Percentiles rank a stretch among this genome's conserved stretches.
Evolutionary conservation across 805 yeast genomes (phyloP).

Genomic region (Yamadazyma takamatsuzukensis): DNA sequence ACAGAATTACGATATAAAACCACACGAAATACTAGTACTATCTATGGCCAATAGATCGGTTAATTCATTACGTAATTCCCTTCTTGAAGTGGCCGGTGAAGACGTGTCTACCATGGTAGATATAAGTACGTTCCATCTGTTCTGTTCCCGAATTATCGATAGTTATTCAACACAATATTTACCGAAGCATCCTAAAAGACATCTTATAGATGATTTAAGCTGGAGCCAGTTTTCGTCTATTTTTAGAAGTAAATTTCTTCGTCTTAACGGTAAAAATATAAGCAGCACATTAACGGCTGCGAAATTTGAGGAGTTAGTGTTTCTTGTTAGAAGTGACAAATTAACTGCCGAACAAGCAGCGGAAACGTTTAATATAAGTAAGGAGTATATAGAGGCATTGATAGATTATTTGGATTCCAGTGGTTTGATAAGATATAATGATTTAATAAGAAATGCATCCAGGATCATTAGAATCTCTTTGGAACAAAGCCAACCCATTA

Average conservation of each 20-base stretch:
- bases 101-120: conserved; percentile 30
- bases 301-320: conserved; percentile 22
- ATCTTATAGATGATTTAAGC: conserved; percentile 51
- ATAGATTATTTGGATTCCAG: conserved; percentile 25
- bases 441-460: conserved; percentile 30
- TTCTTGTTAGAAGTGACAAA: conserved; percentile 19
- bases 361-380: conserved; percentile 18
- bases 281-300: conserved; percentile 21
- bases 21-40: conserved; percentile 56
- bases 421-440: conserved; percentile 34
- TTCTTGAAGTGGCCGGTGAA: conserved; percentile 29
- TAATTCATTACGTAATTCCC: conserved; percentile 36
- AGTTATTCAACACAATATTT: conserved; percentile 23
- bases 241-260: conserved; percentile 34
- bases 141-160: conserved; percentile 49
- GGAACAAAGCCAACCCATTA: conserved; percentile 3
- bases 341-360: conserved; percentile 21
- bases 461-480: conserved; percentile 23
- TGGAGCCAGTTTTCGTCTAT: conserved; percentile 39
- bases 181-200: conserved; percentile 12
- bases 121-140: conserved; percentile 61
- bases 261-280: conserved; percentile 19
- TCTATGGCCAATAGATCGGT: conserved; percentile 72
- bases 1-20: conserved; percentile 31
- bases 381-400: conserved; percentile 23